Evolutionary conservation across 2,329 filamentous ascomycete species (phyloP), one percentile per base, ranked within the genome.

Genomic region (Trichoderma breve): DNA sequence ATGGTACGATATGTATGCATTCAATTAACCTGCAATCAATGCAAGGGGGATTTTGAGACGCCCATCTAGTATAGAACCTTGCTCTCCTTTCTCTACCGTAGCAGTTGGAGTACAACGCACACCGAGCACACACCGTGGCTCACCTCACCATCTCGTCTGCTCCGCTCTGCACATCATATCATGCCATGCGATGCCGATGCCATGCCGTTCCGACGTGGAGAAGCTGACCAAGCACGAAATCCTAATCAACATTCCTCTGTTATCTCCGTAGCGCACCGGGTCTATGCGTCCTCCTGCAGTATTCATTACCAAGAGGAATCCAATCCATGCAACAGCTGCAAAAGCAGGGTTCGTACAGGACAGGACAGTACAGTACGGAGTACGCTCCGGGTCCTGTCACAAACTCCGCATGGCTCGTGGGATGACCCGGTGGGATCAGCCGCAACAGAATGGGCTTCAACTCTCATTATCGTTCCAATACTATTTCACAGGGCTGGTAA

Each of bases 231-330:
- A 61, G 36, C 36, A 32, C 26, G 55, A n/a, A 47, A 47, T 60
- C 36, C 26, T 43, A 47, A 30, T 51, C 15, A 61, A 34, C 26
- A 11, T 5, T 18, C 55, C 2, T 18, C n/a, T 11, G 26, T n/a
- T 34, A 51, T 51, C 65, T 69, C 65, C 65, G 65, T 43, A 43
- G 39, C 39, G 39, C 51, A 51, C 36, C 65, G 65, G 65, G 43
- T 51, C 43, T 51, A 51, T 51, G 43, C 43, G 21, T 63, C 36
- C 36, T 55, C 14, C 15, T 3, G 61, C 61, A n/a, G 53, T 18
- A 57, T 15, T 53, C n/a, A 53, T 53, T 6, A 53, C 5, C 21
- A 53, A 53, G 47, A 53, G 47, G 47, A 53, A 53, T 53, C 47
- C 47, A 14, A 53, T 53, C 47, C 47, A 53, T 53, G 47, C 47